A percentile compares a stretch with the other conserved stretches of the same genome.
These are phyloP conservation scores for Magnaporthiopsis poae DNA, from an alignment of 2,329 filamentous ascomycete genomes.

Conservation along the genomic window DNA sequence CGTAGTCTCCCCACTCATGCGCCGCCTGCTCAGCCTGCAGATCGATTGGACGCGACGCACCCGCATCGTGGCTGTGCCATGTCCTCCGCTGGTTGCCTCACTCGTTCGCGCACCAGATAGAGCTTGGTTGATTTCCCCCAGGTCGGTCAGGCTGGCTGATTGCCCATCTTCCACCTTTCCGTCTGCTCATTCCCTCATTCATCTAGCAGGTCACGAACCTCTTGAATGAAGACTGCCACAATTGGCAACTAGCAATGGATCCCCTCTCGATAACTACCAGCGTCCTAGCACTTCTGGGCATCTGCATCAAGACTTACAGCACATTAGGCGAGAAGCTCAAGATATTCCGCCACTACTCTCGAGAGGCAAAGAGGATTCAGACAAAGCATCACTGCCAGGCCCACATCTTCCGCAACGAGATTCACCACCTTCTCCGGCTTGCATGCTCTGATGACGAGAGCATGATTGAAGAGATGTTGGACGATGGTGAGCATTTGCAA, in stretches of 20 bases:
- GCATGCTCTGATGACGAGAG: conserved; percentile 1
- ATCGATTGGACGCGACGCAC: too few relatives aligned
- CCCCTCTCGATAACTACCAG: conserved; percentile 5
- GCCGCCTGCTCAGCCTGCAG: too few relatives aligned
- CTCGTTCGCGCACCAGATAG: too few relatives aligned
- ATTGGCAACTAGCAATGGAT: conserved; percentile 7
- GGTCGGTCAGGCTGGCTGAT: too few relatives aligned
- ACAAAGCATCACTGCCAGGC: neutral
- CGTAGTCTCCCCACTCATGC: too few relatives aligned
- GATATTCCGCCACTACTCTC: conserved; percentile 7
- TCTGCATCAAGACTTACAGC: neutral
- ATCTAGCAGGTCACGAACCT: too few relatives aligned
- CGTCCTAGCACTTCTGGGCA: conserved; percentile 4
- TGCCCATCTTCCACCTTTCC: too few relatives aligned
- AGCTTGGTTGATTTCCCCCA: too few relatives aligned
- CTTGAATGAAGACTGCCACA: neutral
- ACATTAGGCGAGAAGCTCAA: conserved; percentile 5
- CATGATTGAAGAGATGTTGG: conserved; percentile 4
- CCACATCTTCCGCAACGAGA: conserved; percentile 4
- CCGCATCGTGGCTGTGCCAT: too few relatives aligned
- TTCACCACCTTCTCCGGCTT: conserved; percentile 6
- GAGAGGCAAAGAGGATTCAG: neutral
- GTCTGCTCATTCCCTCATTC: too few relatives aligned
- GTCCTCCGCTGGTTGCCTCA: too few relatives aligned
- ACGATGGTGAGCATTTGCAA: neutral